Base-by-base conservation (phyloP, 139 green algal species). In the Auxenochlorella pyrenoidosa region DNA sequence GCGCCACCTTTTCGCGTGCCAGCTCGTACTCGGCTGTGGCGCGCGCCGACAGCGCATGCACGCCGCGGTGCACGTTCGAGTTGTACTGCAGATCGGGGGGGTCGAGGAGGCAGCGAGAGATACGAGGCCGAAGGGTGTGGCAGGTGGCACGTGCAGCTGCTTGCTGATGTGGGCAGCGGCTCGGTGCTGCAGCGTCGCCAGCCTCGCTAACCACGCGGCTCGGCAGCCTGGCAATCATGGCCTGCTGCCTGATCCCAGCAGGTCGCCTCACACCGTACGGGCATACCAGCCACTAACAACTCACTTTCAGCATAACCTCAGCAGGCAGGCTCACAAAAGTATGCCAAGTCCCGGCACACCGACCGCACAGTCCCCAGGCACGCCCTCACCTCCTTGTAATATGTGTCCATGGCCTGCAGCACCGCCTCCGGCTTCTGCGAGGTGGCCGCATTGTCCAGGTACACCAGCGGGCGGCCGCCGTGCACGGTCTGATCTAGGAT, bases 381-480 rank as follows among this genome's bases (percentile, higher is more conserved):
- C 66, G 44, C 76, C 76, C n/a, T 18, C 44, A 73, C 76, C 1
- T 83, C 18, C 16, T 24, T n/a, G 90, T 99, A 99, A 91, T 98
- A 99, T 1, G 89, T n/a, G 3, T 93, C 72, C 86, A 99, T 91
- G 0, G 92, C 93, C 1, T 93, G 76, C 21, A 99, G 87, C 44
- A 97, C 94, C 28, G 76, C 82, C 16, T n/a, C 30, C 21, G 96
- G 97, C 93, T 99, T 99, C 82, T 99, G 98, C 5, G 94, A 98
- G 8, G 98, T 99, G 8, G 98, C 98, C 24, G 95, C 97, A 80
- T 96, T 99, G 94, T 99, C 98, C 32, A 99, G 90, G 91, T 99
- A 99, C 2, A 99, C 94, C 34, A 99, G 89, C 30, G 91, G 95
- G 75, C 89, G 94, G 71, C 92, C 95, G 60, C 93, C 96, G 84